These are phyloP conservation scores for Cryptosporidium sp. DNA, from an alignment of 169 alveolate species.

Conservation along the genomic window DNA sequence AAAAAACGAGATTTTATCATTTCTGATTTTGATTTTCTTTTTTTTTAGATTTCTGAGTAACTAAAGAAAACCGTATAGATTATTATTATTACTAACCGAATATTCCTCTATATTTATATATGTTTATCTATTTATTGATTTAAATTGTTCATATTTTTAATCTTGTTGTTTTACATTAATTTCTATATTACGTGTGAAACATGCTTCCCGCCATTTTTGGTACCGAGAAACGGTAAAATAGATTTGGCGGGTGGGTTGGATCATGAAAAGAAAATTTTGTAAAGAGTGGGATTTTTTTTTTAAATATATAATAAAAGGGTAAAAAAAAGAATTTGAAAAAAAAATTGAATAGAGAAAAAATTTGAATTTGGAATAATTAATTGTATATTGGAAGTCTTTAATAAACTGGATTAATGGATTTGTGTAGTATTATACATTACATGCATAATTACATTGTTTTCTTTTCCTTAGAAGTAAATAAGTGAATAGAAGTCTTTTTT, in stretches of 20 bases:
- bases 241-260: slow-evolving; percentile 5
- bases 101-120: not conserved
- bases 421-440: not conserved
- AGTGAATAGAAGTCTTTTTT: not conserved
- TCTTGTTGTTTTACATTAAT: not conserved
- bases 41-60: not conserved
- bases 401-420: not conserved
- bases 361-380: not conserved
- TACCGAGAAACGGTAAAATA: slow-evolving; percentile 6
- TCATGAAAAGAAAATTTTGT: slow-evolving; percentile 1
- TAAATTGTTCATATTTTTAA: not conserved
- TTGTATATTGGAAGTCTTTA: too few species aligned
- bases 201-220: not conserved
- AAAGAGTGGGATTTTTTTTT: not conserved
- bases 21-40: not conserved
- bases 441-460: not conserved
- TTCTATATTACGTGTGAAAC: not conserved
- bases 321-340: not conserved
- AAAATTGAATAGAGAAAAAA: not conserved
- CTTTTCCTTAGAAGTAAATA: too few species aligned
- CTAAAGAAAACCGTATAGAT: not conserved
- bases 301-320: not conserved
- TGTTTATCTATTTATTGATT: not conserved
- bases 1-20: not conserved
- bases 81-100: not conserved